Evolutionary conservation across 306 rosid genomes (phyloP), one percentile per base, ranked within the genome.

Genomic region (Prinsepia uniflora): DNA sequence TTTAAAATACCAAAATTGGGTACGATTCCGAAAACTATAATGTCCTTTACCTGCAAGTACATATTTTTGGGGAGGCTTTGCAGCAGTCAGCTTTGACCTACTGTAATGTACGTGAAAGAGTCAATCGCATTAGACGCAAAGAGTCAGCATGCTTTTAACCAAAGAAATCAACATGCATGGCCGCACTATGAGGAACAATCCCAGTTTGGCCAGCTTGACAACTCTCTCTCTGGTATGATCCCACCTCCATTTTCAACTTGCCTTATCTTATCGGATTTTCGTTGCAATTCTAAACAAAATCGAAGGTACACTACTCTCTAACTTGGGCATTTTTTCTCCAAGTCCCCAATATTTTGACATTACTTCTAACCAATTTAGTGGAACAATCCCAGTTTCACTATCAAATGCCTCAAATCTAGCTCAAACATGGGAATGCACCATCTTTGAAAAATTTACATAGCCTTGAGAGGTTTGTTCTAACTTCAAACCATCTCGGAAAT

Each of bases 331-430:
- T 15, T 15, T 49, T 20, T 9, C 47, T 45, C 57, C 41, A 8
- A 14, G 13, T 20, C 19, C 24, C 15, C 0, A 20, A 14, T 46
- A 20, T 10, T 66, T 66, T 17, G 24, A 4, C 8, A 49, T 47
- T 66, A 1, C 18, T 47, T 7, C 0, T 6, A 65, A 65, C 41
- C 70, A 45, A 45, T 60, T 60, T 36, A 60, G 20, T 36, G 65
- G 65, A 60, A 34, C 65, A 10, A 60, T 60, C 13, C 65, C 65
- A 12, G 44, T 60, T 36, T 60, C 65, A 60, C 2, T 60, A 9
- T 60, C 45, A 3, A 61, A 61, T 46, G 70, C 55, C 42, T 46
- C 70, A 46, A 65, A 22, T 45, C 36, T 65, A 65, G 70, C 41
- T 20, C 6, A 22, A 13, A 9, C 45, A 61, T 7, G 65, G 65